Conservation (phyloP, 2,329 filamentous ascomycete genomes). For the Raffaelea deltoideospora region DNA sequence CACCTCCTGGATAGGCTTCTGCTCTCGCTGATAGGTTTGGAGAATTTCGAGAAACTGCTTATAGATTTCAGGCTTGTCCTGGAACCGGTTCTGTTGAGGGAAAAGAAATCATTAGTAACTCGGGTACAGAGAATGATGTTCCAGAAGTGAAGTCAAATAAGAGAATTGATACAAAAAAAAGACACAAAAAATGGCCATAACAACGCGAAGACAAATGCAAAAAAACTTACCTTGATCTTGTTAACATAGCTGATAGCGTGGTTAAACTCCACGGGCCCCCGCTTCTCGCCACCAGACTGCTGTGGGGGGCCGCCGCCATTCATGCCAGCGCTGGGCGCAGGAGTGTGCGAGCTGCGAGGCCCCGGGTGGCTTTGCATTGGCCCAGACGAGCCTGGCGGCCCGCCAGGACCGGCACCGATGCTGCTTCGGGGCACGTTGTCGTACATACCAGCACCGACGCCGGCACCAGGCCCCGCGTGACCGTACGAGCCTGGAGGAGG, state of each 20-base stretch:
- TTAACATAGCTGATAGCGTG: conserved; percentile 99
- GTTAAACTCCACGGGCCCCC: conserved; percentile 95
- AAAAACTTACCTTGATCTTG: conserved; percentile 76
- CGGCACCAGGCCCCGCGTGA: conserved; percentile 1
- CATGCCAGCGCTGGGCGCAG: conserved; percentile 33
- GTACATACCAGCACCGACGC: conserved; percentile 3
- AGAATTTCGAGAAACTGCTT: conserved; percentile 98
- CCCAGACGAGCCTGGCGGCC: neutral
- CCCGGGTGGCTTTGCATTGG: conserved; percentile 1
- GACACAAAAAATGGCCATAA: neutral
- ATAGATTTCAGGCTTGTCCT: conserved; percentile 94
- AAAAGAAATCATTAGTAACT: neutral
- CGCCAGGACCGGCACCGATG: conserved; percentile 1
- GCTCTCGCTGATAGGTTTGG: conserved; percentile 95
- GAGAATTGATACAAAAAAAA: neutral
- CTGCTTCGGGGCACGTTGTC: conserved; percentile 5
- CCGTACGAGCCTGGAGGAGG: conserved; percentile 16
- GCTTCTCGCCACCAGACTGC: conserved; percentile 58
- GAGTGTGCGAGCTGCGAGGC: conserved; percentile 40
- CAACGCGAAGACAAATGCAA: neutral
- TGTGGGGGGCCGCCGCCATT: conserved; percentile 46
- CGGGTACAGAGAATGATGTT: neutral
- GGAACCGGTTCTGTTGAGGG: conserved; percentile 68
- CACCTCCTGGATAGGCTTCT: conserved; percentile 95
- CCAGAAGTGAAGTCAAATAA: neutral